Evolutionary conservation across 345 rosid genomes (phyloP), one percentile per base, ranked within the genome.

Genomic region (Brassica cretica): DNA sequence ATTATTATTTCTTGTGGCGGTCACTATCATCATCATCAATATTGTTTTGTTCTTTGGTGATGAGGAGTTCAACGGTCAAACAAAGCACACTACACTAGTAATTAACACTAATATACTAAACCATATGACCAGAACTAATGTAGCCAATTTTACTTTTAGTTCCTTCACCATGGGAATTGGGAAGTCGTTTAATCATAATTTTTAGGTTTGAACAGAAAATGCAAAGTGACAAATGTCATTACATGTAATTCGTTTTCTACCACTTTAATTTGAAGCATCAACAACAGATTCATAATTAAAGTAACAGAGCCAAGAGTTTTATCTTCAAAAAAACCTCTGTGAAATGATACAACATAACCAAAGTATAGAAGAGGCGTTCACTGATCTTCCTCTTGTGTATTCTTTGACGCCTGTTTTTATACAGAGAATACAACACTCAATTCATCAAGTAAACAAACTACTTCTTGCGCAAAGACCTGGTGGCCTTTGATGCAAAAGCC

Each of bases 401-500:
- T 63, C 75, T 73, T 73, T 73, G 35, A 8, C n/a, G 15, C 6
- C 4, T 33, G 6, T 51, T 46, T 6, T 6, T 21, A 73, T 5
- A 5, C 9, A 46, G 15, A 33, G 8, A 61, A 73, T 33, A 8
- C 12, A 32, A 32, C 8, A 10, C 74, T 24, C 8, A 67, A 67
- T 68, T 61, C 21, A 73, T 32, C 15, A 12, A 12, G 35, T 51
- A 41, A 32, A 39, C 62, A 41, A 32, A 39, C 62, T 79, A 79
- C 70, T 78, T 79, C 71, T 68, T 82, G 16, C 83, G 82, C 16
- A 87, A 82, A 41, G 89, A 88, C 70, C 80, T 94, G 77, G 73
- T 81, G 18, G 87, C 88, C 79, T 77, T 70, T 9, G 95, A 78
- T 61, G 97, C 95, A 68, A 89, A 69, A 65, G 84, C 89, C 60